These are phyloP conservation scores for Aspergillus carlsbadensis DNA, from an alignment of 495 filamentous ascomycete genomes.

Conservation along the genomic window DNA sequence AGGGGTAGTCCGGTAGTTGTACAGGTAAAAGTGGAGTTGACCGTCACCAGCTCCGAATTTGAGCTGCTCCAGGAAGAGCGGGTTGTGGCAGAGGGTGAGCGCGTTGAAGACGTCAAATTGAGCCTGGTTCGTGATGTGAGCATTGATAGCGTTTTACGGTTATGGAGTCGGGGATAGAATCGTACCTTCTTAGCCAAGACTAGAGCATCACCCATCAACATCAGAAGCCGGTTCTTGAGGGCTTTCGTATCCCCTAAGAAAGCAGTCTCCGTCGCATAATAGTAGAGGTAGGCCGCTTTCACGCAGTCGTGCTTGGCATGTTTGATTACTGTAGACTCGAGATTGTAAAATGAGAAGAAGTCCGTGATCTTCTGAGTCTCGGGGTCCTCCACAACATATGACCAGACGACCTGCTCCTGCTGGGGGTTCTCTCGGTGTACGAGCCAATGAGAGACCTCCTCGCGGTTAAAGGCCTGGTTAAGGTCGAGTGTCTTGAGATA, in stretches of 20 bases:
- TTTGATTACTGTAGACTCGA: conserved; percentile 88
- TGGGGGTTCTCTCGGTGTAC: conserved; percentile 57
- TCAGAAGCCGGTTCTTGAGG: conserved; percentile 70
- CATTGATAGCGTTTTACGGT: background rate
- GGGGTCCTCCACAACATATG: conserved; percentile 83
- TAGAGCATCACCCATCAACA: conserved; percentile 78
- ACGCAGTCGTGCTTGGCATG: conserved; percentile 73
- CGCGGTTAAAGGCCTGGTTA: conserved; percentile 74
- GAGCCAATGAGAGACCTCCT: conserved; percentile 88
- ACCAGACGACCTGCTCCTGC: conserved; percentile 83
- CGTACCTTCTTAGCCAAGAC: conserved; percentile 78
- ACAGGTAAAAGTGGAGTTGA: conserved; percentile 92
- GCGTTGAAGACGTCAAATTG: conserved; percentile 97
- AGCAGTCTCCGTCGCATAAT: conserved; percentile 86
- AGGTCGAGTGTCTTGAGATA: conserved; percentile 80
- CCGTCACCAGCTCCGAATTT: conserved; percentile 95
- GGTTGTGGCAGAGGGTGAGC: conserved; percentile 88
- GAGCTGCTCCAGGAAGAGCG: conserved; percentile 84
- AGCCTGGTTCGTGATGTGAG: conserved; percentile 37
- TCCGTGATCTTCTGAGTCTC: conserved; percentile 81
- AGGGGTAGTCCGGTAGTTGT: conserved; percentile 85
- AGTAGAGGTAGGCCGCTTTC: conserved; percentile 90
- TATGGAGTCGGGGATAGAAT: background rate
- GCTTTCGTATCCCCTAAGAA: conserved; percentile 58
- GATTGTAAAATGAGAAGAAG: conserved; percentile 92